Evolutionary conservation across 1,284 basidiomycete species (phyloP).

Genomic region (Irpex sp.): DNA sequence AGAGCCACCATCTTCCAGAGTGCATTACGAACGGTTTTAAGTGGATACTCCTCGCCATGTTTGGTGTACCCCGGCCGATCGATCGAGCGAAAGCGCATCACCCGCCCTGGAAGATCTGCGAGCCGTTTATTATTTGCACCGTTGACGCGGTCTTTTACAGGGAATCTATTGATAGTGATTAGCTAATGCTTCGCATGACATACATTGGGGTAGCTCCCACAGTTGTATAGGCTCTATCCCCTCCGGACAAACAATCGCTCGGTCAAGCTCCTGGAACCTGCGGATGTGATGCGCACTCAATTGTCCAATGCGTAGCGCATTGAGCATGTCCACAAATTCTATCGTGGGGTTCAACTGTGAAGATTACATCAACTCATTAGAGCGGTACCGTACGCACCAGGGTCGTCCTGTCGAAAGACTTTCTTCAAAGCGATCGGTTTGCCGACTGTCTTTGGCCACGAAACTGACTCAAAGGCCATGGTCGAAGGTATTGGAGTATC

Average conservation of each 20-base stretch:
- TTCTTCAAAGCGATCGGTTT: constrained; percentile 33
- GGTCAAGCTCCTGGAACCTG: constrained; percentile 59
- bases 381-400: constrained; percentile 48
- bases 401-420: constrained; percentile 45
- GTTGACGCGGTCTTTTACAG: background rate
- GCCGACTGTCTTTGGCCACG: constrained; percentile 50
- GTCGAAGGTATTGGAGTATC: constrained; percentile 31
- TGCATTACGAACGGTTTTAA: constrained; percentile 15
- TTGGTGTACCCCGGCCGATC: constrained; percentile 32
- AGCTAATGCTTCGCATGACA: constrained; percentile 37
- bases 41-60: constrained; percentile 14
- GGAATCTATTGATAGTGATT: constrained; percentile 32
- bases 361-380: no score
- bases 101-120: background rate
- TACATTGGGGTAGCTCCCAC: no score
- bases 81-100: constrained; percentile 20
- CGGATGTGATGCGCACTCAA: constrained; percentile 43
- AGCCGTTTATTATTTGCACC: background rate
- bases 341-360: background rate
- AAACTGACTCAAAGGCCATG: constrained; percentile 68
- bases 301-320: constrained; percentile 63
- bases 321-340: constrained; percentile 72
- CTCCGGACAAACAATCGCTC: constrained; percentile 60
- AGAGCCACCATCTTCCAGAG: constrained; percentile 26
- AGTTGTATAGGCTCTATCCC: constrained; percentile 55